These are phyloP conservation scores for Sarocladiaceae sp. DNA, from an alignment of 2,329 filamentous ascomycete species.

Conservation along the genomic window DNA sequence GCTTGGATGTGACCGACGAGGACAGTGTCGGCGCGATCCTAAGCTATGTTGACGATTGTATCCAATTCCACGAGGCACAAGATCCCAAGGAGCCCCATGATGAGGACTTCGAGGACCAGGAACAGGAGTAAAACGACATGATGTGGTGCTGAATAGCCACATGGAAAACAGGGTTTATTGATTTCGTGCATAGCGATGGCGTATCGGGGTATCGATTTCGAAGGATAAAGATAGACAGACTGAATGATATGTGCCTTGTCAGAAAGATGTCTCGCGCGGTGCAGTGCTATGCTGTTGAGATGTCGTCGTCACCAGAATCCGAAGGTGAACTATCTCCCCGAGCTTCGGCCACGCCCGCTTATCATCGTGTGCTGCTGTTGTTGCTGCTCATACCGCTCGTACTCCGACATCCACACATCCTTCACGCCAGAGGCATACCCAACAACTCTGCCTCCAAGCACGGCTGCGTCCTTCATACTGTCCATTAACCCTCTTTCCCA, in stretches of 20 bases:
- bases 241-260: constrained; percentile 5
- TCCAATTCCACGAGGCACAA: constrained; percentile 90
- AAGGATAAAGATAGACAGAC: constrained; percentile 12
- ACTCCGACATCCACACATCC: constrained; percentile 54
- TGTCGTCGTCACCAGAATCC: too few species aligned
- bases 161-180: too few species aligned
- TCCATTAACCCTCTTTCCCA: constrained; percentile 64
- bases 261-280: too few species aligned
- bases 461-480: constrained; percentile 54
- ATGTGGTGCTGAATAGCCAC: too few species aligned
- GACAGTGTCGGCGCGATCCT: constrained; percentile 82
- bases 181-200: constrained; percentile 37
- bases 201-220: constrained; percentile 21
- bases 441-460: constrained; percentile 36
- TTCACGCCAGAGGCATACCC: constrained; percentile 45
- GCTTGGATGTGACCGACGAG: constrained; percentile 84
- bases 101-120: constrained; percentile 40
- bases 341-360: constrained; percentile 12
- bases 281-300: too few species aligned
- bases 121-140: constrained; percentile 21
- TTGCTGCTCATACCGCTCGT: constrained; percentile 51
- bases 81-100: constrained; percentile 81
- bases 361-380: constrained; percentile 13
- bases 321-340: constrained; percentile 2
- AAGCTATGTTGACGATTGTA: constrained; percentile 91